phyloP scores from a whole-genome alignment of 2,329 filamentous ascomycete species.

The Ophiostoma piceae region DNA sequence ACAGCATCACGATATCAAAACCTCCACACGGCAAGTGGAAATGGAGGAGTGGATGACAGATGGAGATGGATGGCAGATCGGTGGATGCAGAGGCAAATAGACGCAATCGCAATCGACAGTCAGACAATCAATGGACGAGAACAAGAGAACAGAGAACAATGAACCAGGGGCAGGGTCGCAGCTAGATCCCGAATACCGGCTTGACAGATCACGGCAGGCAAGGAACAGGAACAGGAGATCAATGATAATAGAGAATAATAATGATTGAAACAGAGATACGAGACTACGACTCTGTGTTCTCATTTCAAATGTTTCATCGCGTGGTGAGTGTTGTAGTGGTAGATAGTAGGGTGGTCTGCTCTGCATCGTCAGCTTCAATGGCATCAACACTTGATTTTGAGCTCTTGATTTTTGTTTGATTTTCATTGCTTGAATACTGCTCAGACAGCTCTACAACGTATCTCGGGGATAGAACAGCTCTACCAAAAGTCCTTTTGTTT shows the following conservation, averaged over 20 bases:
- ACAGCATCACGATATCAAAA: neutral
- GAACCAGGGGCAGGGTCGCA: slow-evolving; percentile 1
- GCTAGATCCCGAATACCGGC: slow-evolving; percentile 7
- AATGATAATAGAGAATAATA: neutral
- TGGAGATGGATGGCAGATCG: neutral
- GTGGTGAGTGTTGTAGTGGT: neutral
- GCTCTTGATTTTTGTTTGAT: too few relatives aligned
- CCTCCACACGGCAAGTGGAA: neutral
- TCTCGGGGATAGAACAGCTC: neutral
- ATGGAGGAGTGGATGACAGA: neutral
- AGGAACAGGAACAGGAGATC: neutral
- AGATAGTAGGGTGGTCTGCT: neutral
- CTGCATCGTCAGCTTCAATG: too few relatives aligned
- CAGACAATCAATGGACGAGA: too few relatives aligned
- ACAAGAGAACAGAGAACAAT: too few relatives aligned
- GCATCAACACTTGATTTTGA: too few relatives aligned
- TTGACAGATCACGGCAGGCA: neutral
- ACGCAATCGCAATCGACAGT: too few relatives aligned
- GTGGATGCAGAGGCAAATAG: neutral
- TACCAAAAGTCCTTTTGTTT: neutral
- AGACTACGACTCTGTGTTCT: neutral
- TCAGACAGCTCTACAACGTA: neutral
- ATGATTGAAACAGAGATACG: neutral
- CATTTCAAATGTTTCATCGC: neutral
- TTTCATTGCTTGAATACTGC: neutral